phyloP scores from a whole-genome alignment of 768 basidiomycete species.

The Suillus weaverae region DNA sequence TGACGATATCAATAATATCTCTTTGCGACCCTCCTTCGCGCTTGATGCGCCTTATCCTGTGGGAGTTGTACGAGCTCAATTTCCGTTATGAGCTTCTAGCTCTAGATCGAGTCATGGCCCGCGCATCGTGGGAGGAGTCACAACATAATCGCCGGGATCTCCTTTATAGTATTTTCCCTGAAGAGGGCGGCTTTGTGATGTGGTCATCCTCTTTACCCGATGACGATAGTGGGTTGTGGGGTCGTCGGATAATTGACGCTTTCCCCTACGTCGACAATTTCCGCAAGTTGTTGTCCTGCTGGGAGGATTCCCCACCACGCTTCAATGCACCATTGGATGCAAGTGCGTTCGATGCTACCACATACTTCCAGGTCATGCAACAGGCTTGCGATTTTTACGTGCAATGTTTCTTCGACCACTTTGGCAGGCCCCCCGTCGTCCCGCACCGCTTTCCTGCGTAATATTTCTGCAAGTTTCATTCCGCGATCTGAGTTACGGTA shows the following conservation, averaged over 20 bases:
- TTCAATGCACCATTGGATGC: conserved; percentile 1
- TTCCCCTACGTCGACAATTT: conserved; percentile 1
- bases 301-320: conserved; percentile 1
- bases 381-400: neutral
- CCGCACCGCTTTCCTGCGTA: conserved; percentile 6
- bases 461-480: too few relatives aligned
- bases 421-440: conserved; percentile 10
- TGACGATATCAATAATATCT: neutral
- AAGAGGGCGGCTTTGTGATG: neutral
- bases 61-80: too few relatives aligned
- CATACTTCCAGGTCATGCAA: neutral
- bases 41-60: conserved; percentile 9
- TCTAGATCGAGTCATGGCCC: conserved; percentile 16
- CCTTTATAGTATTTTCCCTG: conserved; percentile 9
- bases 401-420: conserved; percentile 10
- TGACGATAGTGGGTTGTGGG: neutral
- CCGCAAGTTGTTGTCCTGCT: neutral
- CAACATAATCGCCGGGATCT: neutral
- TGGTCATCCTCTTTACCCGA: neutral
- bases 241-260: neutral
- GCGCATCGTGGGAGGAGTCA: conserved; percentile 10
- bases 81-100: conserved; percentile 22
- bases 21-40: conserved; percentile 2
- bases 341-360: neutral
- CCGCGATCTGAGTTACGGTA: too few relatives aligned